Base-by-base conservation (phyloP, 441 rosid species). In the Gossypium gossypioides region DNA sequence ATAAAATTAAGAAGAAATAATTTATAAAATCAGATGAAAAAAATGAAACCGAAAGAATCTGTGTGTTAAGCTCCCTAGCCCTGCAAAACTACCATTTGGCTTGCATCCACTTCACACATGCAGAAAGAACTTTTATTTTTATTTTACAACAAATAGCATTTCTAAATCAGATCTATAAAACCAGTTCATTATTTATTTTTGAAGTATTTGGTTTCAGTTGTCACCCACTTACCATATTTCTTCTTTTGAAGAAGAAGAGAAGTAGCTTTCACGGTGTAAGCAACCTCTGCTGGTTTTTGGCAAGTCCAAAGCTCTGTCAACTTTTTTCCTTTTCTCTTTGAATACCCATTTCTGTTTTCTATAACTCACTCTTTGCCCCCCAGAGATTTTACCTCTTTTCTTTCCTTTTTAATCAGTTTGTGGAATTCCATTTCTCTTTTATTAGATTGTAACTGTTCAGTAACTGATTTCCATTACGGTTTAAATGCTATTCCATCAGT, bases 181-280 rank as follows among this genome's bases (percentile, higher is more conserved):
- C 61, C 37, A 64, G 1, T 71, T 42, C 6, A 15, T 25, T 57
- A 19, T 68, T 50, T 48, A 0, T 25, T 50, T 27, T 27, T 67
- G 1, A 50, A 50, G 25, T 9, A 4, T 51, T 68, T 27, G 25
- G 22, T 40, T 54, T 15, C 50, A 22, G 19, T 57, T 63, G 48
- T 56, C 54, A 6, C 72, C 44, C 46, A 72, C 76, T 68, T 59
- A 22, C 64, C 69, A 50, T 58, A 46, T 63, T 72, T 27, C 27
- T 71, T 51, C 40, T 50, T 56, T 15, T 65, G 56, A 65, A n/a
- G 18, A 60, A 61, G 51, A 52, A 44, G 22, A 62, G 63, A 42
- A 55, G 85, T 75, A 72, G 81, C 82, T 82, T 71, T 78, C 84
- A 72, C 61, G 76, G 81, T 65, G 78, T 68, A 34, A 60, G 51